Evolutionary conservation across 371 early-diverging fungal species (phyloP), one percentile per base, ranked within the genome.

Genomic region (Mortierella sp.): DNA sequence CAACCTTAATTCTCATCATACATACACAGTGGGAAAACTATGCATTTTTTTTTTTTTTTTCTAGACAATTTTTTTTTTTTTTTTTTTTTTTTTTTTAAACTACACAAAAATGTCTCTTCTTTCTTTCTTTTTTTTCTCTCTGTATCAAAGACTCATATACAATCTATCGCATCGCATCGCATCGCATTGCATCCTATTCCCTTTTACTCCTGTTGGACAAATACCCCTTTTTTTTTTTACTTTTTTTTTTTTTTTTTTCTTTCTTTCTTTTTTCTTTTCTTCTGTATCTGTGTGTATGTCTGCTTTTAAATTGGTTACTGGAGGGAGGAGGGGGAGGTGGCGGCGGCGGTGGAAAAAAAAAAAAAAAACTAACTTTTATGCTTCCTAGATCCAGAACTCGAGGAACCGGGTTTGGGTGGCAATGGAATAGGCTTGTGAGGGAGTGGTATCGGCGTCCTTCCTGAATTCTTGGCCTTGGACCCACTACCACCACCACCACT

Each of bases 361-460:
- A n/a, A n/a, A n/a, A n/a, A n/a, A n/a, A n/a, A n/a, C n/a, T n/a
- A n/a, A n/a, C n/a, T n/a, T n/a, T n/a, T n/a, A n/a, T n/a, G n/a
- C n/a, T n/a, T n/a, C n/a, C n/a, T n/a, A n/a, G 51, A 51, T 16
- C 51, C 51, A 1, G 51, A 23, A 51, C 19, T 9, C 16, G 56
- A n/a, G 7, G n/a, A 7, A 7, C 45, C 62, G 15, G 77, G 77
- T 29, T 53, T 72, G 16, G 67, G 72, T 6, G 77, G 77, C 30
- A 77, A 56, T 1, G 77, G 77, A 15, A 77, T 72, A 2, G 77
- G 77, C 44, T 77, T 77, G 47, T 77, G 77, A 9, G 77, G 77
- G 11, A 77, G 57, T 25, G 77, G 77, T 23, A 77, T 77, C 1
- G 70, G 72, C 29, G 72, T 62, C 45, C 79, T 59, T 25, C 21